Conservation (phyloP, 2,329 filamentous ascomycete genomes). For the Neoscytalidium dimidiatum region DNA sequence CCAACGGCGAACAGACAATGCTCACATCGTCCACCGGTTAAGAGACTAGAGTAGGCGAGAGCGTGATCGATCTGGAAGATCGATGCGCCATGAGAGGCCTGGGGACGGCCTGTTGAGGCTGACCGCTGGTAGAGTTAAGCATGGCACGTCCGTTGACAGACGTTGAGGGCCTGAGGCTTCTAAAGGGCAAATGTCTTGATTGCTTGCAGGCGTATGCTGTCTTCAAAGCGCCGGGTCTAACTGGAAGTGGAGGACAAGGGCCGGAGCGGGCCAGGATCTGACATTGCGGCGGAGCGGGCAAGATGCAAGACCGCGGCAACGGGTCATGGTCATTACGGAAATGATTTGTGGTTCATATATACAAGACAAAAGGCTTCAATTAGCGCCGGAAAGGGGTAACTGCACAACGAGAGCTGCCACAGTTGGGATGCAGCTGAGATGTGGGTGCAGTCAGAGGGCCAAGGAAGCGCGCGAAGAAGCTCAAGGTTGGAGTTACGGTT, state of each 20-base stretch:
- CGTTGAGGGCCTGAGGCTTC: not conserved
- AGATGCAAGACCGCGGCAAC: not conserved
- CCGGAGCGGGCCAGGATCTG: constrained; percentile 2
- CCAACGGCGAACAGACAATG: too few relatives aligned
- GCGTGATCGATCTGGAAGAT: not conserved
- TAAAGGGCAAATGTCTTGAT: constrained; percentile 2
- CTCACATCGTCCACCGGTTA: not conserved
- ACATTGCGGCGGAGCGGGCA: not conserved
- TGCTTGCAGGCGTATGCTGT: constrained; percentile 2
- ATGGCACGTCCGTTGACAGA: not conserved
- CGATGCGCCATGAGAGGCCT: not conserved
- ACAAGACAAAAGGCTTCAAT: not conserved
- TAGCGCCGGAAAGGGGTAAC: constrained; percentile 2
- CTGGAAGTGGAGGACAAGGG: not conserved
- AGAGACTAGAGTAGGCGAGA: not conserved
- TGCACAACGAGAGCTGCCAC: not conserved
- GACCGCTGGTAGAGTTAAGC: not conserved
- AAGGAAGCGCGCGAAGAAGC: not conserved
- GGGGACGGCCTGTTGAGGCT: not conserved
- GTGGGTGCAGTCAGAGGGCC: too few relatives aligned
- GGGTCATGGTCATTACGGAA: constrained; percentile 10
- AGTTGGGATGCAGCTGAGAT: not conserved
- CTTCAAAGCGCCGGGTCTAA: not conserved
- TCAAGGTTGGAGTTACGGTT: not conserved
- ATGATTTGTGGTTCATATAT: constrained; percentile 12